Base-by-base conservation (phyloP, 1,284 basidiomycete genomes). In the Marasmius tenuissimus region DNA sequence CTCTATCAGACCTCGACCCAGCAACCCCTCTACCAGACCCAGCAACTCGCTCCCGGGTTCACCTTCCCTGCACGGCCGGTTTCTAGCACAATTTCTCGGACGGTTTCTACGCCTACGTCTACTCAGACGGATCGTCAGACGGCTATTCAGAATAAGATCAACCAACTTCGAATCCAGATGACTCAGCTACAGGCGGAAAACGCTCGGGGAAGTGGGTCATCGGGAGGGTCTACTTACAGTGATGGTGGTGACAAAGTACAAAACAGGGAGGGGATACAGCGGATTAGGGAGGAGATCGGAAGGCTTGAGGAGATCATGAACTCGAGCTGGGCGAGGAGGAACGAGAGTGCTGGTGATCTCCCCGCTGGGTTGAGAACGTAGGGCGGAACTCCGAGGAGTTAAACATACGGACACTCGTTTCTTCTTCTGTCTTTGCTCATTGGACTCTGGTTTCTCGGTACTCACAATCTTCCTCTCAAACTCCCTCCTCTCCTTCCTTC, bases 271-370 rank as follows among this genome's bases (percentile, higher is more conserved):
- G 52, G 38, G 33, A 54, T 54, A 11, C 27, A 38, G 52, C 27
- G 34, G 33, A 35, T 54, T 38, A 34, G 52, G 35, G 52, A 54
- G 35, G 52, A 54, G 52, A 37, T 54, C 34, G 33, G 16, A 20
- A 54, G 52, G 34, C 20, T 54, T 10, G 52, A 35, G 33, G 52
- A 54, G 34, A 54, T 54, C 34, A 54, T 54, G 52, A 54, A 35
- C 34, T 54, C 52, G 12, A 35, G 37, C 16, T 54, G 52, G 52
- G 52, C 52, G 34, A 54, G 52, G 34, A 34, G 37, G 35, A 54
- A 33, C 18, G 45, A 47, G 45, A 47, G 45, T 47, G 45, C n/a
- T 8, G 37, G 37, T 10, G 52, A 54, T 37, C 18, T 54, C n/a
- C 52, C 52, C 10, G 52, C 52, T 54, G 52, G 52, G 14, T 34